Percentiles rank a stretch among this genome's conserved stretches.
phyloP scores from a whole-genome alignment of 306 rosid genomes.

The Corylus americana region DNA sequence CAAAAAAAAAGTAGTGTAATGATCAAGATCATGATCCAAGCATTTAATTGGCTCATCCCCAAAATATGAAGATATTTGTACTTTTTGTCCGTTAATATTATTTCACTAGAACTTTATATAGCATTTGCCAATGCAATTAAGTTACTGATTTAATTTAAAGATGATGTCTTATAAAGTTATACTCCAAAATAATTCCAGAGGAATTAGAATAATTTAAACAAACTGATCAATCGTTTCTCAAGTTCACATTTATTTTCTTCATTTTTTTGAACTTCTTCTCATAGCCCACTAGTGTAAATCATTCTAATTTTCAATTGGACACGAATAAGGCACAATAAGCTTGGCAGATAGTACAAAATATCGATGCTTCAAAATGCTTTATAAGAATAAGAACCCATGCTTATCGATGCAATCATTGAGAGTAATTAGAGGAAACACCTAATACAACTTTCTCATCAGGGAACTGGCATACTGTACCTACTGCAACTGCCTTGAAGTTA shows the following conservation, averaged over 20 bases:
- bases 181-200: neutral
- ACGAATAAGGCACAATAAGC: too few species aligned
- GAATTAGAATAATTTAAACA: neutral
- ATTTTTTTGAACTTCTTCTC: neutral
- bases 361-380: neutral
- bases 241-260: neutral
- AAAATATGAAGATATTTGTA: neutral
- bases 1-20: neutral
- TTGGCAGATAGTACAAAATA: too few species aligned
- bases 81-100: neutral
- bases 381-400: neutral
- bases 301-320: neutral
- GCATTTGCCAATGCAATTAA: neutral
- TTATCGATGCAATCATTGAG: neutral
- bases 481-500: neutral
- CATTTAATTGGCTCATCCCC: neutral
- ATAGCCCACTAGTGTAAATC: neutral
- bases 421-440: neutral
- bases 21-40: constrained; percentile 6
- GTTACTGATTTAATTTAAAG: neutral
- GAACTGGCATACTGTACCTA: neutral
- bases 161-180: neutral
- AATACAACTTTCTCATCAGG: neutral
- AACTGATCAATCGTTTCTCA: neutral
- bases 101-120: neutral